Base-by-base conservation (phyloP, 1,284 basidiomycete genomes). In the Ustilago crameri region DNA sequence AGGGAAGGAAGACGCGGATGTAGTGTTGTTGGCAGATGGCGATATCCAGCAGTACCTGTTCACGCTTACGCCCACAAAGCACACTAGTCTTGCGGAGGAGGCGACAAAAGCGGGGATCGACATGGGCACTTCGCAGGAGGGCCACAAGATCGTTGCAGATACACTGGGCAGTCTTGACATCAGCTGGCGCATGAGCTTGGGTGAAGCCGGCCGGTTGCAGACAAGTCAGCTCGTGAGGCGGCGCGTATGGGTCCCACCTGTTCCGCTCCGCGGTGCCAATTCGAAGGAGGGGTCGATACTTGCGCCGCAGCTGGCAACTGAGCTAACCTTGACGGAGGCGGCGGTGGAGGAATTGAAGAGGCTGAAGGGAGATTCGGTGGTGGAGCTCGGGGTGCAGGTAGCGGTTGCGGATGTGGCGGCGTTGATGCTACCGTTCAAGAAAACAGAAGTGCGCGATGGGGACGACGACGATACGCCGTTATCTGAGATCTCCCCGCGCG, bases 21-120 rank as follows among this genome's bases (percentile, higher is more conserved):
- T 63, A 27, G 47, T 69, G 9, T 9, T 37, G n/a, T 56, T 83
- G 1, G 56, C 65, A 14, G 76, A 81, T 15, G 74, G 69, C 3
- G 78, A 77, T 22, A 64, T 81, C 1, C 43, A 78, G 4, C 82
- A 83, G 67, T 82, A 78, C 44, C 54, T 83, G 12, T 83, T 78
- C 44, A 48, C 66, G 1, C 49, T 82, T 75, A 40, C 45, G 64
- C 2, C 49, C 79, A 0, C 45, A 20, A 5, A 67, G 63, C 1
- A n/a, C 9, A 4, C 2, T 12, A 22, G 50, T 23, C 22, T 51
- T n/a, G 41, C 24, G 17, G 42, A 40, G 7, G 45, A 57, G 20
- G 45, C 23, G 41, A n/a, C 14, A 5, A 37, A n/a, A 5, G 22
- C 14, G 2, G 51, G 44, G 5, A 40, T 61, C 3, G 60, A 64